Percentiles rank a stretch among this genome's conserved stretches.
Conservation (phyloP, 805 yeast species). For the Candida patagonica region DNA sequence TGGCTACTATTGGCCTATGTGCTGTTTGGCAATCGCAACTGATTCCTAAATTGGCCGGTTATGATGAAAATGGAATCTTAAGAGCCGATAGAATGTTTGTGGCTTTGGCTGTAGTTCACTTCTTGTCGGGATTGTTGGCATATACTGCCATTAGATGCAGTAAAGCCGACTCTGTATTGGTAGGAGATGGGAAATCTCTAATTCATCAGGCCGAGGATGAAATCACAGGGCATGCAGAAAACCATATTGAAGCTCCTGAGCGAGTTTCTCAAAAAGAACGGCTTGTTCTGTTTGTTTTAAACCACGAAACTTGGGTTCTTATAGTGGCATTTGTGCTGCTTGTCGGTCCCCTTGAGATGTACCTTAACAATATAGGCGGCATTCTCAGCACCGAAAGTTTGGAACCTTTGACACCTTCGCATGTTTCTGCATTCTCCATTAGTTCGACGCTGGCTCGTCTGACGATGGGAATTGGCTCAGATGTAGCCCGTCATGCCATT, state of each 20-base stretch:
- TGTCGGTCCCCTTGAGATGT: constrained; percentile 80
- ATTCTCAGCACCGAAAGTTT: constrained; percentile 35
- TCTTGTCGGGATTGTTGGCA: constrained; percentile 19
- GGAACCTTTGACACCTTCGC: constrained; percentile 20
- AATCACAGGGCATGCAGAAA: constrained; percentile 11
- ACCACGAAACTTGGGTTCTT: constrained; percentile 55
- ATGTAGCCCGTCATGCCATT: constrained; percentile 35
- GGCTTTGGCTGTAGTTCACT: constrained; percentile 18
- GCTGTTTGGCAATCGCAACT: constrained; percentile 65
- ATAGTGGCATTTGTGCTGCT: constrained; percentile 54
- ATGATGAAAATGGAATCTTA: constrained; percentile 13
- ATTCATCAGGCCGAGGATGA: constrained; percentile 15
- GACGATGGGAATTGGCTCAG: constrained; percentile 58
- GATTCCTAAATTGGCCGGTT: constrained; percentile 27
- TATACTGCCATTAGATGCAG: constrained; percentile 17
- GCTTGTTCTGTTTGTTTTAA: constrained; percentile 33
- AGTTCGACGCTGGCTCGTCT: constrained; percentile 67
- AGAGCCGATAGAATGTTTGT: constrained; percentile 15
- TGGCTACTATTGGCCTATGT: constrained; percentile 78
- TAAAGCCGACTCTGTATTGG: constrained; percentile 25
- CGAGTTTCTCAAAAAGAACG: constrained; percentile 19
- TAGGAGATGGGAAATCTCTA: constrained; percentile 14
- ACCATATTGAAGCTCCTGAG: constrained; percentile 22
- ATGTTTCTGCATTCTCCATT: constrained; percentile 52
- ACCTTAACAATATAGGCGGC: constrained; percentile 74